A percentile compares a stretch with the other conserved stretches of the same genome.
These are phyloP conservation scores for Thecaphora frezii DNA, from an alignment of 1,284 basidiomycete species.

Conservation along the genomic window DNA sequence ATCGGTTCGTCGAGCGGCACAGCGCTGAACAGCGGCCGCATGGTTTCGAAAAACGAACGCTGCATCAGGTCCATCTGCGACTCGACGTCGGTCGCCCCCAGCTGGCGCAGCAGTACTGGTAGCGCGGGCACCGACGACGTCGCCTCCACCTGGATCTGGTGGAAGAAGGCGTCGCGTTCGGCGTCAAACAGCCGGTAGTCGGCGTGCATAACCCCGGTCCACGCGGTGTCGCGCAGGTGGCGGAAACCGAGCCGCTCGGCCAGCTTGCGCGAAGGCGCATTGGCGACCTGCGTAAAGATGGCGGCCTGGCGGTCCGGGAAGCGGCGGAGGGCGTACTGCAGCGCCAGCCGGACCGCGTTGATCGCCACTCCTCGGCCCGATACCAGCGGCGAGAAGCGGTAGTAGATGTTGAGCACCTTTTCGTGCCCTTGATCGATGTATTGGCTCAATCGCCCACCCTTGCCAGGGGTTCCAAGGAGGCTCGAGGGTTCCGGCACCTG, in stretches of 20 bases:
- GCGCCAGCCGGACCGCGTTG: not conserved
- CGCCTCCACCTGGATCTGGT: not conserved
- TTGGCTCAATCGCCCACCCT: not conserved
- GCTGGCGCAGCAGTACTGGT: not conserved
- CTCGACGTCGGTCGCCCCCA: not conserved
- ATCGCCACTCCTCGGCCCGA: not conserved
- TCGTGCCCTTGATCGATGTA: not conserved
- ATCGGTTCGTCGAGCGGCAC: not conserved
- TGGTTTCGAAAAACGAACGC: not conserved
- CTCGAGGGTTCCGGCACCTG: not conserved
- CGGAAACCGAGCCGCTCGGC: conserved; percentile 1
- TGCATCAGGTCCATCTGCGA: not conserved
- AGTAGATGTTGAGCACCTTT: conserved; percentile 3
- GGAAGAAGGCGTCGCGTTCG: not conserved
- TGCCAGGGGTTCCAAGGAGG: not conserved
- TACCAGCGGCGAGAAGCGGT: conserved; percentile 1
- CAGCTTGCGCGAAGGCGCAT: not conserved
- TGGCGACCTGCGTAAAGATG: not conserved
- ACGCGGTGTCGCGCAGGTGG: not conserved
- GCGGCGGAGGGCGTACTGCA: not conserved
- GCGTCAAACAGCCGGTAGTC: conserved; percentile 2
- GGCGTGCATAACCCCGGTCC: not conserved
- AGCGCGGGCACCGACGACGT: not conserved
- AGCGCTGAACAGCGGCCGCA: not conserved
- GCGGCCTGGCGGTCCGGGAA: not conserved